Base-by-base conservation (phyloP, 345 rosid species). In the Pugionium dolabratum region DNA sequence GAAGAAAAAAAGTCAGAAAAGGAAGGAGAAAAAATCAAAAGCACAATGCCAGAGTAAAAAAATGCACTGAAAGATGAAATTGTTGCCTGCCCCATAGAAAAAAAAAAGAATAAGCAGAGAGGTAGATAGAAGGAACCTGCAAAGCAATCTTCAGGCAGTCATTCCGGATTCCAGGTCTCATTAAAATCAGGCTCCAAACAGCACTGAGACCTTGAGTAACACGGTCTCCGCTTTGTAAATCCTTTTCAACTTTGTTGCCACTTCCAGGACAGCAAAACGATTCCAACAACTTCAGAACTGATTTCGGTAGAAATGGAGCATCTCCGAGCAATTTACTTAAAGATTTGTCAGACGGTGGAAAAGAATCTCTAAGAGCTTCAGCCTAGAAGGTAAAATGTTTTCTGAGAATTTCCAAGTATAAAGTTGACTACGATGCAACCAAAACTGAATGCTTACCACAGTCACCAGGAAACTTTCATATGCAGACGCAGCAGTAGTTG, bases 291-390 rank as follows among this genome's bases (percentile, higher is more conserved):
- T 83, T 88, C 79, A 88, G 61, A 82, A 90, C 84, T 18, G 95
- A 82, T 64, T 86, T 79, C 7, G 99, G 96, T 56, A 94, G 81
- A 81, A 78, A 78, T 54, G 99, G 99, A 79, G 86, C 92, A 78
- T 94, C 99, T 66, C 84, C 84, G 48, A 94, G 97, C 82, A 94
- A 82, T 86, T 82, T 84, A 70, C 92, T 84, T 59, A 94, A 79
- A 62, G 96, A 86, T 88, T 90, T 94, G 79, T 94, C 99, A n/a
- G 99, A 85, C 48, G 99, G 91, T 57, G 96, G 97, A 76, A 90
- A 90, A 72, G 95, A 84, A 76, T 90, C 99, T 81, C 93, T 78
- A 30, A 90, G 91, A 60, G 91, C 80, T 81, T 94, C 96, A 9
- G 89, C 95, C 99, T 94, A 84, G 80, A 79, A 66, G 50, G 5